Evolutionary conservation across 1,139 yeast species (phyloP).

Genomic region (Yamadazyma membranifaciens): DNA sequence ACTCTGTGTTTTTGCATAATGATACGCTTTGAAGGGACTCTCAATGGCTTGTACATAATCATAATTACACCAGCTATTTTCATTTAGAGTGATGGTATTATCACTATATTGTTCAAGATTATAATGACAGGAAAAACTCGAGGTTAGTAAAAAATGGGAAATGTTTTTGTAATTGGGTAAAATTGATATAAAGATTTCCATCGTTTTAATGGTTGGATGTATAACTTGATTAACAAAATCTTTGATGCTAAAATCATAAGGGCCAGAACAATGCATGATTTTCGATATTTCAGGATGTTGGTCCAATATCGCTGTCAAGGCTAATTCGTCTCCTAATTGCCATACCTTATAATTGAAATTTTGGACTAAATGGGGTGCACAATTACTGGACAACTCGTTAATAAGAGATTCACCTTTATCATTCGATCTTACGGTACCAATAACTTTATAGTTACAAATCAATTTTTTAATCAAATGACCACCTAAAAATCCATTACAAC

Average conservation of each 20-base stretch:
- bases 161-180: constrained; percentile 22
- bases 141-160: constrained; percentile 15
- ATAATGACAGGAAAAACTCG: constrained; percentile 13
- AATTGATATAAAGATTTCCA: constrained; percentile 24
- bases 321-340: constrained; percentile 47
- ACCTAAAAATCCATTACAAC: constrained; percentile 41
- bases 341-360: constrained; percentile 48
- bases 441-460: constrained; percentile 45
- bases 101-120: constrained; percentile 15
- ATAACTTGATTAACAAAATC: constrained; percentile 31
- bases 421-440: constrained; percentile 58
- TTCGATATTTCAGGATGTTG: constrained; percentile 46
- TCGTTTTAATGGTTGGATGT: constrained; percentile 33
- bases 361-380: constrained; percentile 12
- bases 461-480: constrained; percentile 31
- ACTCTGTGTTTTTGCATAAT: constrained; percentile 43
- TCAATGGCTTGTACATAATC: constrained; percentile 29
- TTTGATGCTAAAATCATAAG: constrained; percentile 22
- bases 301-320: constrained; percentile 52
- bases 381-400: constrained; percentile 20
- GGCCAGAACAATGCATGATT: constrained; percentile 48
- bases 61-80: constrained; percentile 39
- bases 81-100: constrained; percentile 18
- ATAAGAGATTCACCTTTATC: constrained; percentile 44
- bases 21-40: constrained; percentile 24